Conservation (phyloP, 2,329 filamentous ascomycete genomes). For the Clonostachys rosea region DNA sequence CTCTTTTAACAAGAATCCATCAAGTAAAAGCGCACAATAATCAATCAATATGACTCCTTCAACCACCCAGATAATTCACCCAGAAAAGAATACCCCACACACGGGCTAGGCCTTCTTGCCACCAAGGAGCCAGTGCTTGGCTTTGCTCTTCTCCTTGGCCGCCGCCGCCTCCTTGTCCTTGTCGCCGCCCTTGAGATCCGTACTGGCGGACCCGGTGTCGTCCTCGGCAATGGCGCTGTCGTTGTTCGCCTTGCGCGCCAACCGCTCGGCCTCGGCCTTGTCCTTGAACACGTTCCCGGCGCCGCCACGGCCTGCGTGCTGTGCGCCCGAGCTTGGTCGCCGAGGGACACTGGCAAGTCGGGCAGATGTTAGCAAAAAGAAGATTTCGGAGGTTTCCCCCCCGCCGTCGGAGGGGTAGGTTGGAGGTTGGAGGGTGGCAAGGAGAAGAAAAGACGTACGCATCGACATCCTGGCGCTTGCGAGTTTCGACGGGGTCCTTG, state of each 20-base stretch:
- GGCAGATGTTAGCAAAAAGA: too few species aligned
- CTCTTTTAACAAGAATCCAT: too few species aligned
- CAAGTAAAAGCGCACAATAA: too few species aligned
- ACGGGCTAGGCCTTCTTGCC: slow-evolving; percentile 35
- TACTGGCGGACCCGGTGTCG: slow-evolving; percentile 3
- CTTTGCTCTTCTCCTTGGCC: neutral
- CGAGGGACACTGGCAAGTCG: slow-evolving; percentile 39
- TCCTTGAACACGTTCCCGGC: slow-evolving; percentile 65
- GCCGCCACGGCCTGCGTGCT: slow-evolving; percentile 70
- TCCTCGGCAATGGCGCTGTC: slow-evolving; percentile 26
- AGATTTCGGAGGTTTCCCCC: neutral
- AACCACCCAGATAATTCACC: too few species aligned
- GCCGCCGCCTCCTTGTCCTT: slow-evolving; percentile 8
- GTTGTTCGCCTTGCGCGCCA: slow-evolving; percentile 15
- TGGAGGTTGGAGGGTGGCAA: neutral
- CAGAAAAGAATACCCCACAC: too few species aligned
- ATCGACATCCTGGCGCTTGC: slow-evolving; percentile 78
- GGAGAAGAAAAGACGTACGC: slow-evolving; percentile 41
- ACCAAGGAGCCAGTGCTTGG: slow-evolving; percentile 39
- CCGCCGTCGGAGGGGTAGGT: slow-evolving; percentile 8
- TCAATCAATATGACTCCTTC: too few species aligned
- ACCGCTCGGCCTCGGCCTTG: slow-evolving; percentile 13
- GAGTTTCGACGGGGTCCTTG: slow-evolving; percentile 68
- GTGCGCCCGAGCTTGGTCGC: slow-evolving; percentile 51
- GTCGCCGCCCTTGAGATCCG: slow-evolving; percentile 6